Evolutionary conservation across 768 basidiomycete species (phyloP).

Genomic region (Suillus spraguei): DNA sequence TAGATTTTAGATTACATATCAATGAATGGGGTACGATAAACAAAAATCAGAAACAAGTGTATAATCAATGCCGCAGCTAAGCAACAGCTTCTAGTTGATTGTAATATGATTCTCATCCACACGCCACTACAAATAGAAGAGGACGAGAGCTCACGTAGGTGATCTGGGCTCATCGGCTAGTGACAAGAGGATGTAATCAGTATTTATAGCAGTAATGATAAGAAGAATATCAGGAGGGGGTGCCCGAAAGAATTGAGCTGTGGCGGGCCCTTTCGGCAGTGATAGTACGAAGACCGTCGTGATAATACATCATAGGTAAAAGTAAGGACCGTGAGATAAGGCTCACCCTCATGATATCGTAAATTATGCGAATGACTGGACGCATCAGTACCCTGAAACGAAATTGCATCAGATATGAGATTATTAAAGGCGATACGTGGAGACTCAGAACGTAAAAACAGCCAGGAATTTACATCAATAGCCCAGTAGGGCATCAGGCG

Average conservation of each 20-base stretch:
- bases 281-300: constrained; percentile 91
- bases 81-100: constrained; percentile 90
- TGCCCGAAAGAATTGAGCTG: constrained; percentile 86
- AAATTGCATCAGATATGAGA: neutral
- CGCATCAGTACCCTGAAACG: neutral
- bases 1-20: neutral
- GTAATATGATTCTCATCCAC: constrained; percentile 30
- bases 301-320: constrained; percentile 69
- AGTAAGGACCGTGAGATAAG: constrained; percentile 6
- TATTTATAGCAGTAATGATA: neutral
- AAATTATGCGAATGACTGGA: neutral
- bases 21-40: neutral
- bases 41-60: constrained; percentile 37
- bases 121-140: constrained; percentile 6
- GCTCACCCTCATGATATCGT: constrained; percentile 37
- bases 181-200: constrained; percentile 14
- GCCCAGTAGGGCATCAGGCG: constrained; percentile 62
- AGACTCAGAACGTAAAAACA: constrained; percentile 69
- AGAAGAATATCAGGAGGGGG: constrained; percentile 63
- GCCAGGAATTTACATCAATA: constrained; percentile 80
- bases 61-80: constrained; percentile 73
- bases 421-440: neutral
- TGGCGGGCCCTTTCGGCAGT: constrained; percentile 92
- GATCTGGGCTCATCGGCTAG: neutral
- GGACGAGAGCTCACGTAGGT: neutral